These are phyloP conservation scores for Claviceps digitariae DNA, from an alignment of 2,329 filamentous ascomycete species.

Conservation along the genomic window DNA sequence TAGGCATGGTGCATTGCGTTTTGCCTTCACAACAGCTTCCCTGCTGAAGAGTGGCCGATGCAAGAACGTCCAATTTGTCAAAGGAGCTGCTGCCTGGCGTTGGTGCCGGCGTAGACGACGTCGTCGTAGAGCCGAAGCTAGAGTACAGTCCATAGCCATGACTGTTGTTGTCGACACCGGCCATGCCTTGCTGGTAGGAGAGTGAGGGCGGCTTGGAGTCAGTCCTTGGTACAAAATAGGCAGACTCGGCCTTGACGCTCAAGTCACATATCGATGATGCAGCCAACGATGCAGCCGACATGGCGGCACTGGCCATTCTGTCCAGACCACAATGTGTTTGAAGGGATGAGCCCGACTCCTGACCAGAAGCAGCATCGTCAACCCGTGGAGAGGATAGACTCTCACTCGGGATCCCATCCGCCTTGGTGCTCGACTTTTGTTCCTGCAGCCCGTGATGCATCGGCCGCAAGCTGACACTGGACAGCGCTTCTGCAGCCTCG, in stretches of 20 bases:
- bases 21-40: conserved; percentile 11
- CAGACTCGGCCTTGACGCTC: neutral
- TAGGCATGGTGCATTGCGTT: conserved; percentile 10
- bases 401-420: neutral
- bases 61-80: conserved; percentile 25
- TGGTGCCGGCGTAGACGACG: neutral
- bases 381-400: neutral
- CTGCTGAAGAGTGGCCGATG: conserved; percentile 22
- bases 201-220: neutral
- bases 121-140: neutral
- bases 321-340: neutral
- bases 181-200: neutral
- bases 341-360: neutral
- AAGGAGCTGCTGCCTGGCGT: conserved; percentile 11
- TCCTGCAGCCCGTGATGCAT: conserved; percentile 2
- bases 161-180: neutral
- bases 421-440: conserved; percentile 1
- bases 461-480: conserved; percentile 6
- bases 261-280: neutral
- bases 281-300: neutral
- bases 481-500: conserved; percentile 15
- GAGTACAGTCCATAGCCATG: neutral
- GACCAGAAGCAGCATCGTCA: neutral
- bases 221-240: neutral
- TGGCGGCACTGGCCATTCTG: neutral